Conservation (phyloP, 2,329 filamentous ascomycete species). For the Hymenoscyphus scutula region DNA sequence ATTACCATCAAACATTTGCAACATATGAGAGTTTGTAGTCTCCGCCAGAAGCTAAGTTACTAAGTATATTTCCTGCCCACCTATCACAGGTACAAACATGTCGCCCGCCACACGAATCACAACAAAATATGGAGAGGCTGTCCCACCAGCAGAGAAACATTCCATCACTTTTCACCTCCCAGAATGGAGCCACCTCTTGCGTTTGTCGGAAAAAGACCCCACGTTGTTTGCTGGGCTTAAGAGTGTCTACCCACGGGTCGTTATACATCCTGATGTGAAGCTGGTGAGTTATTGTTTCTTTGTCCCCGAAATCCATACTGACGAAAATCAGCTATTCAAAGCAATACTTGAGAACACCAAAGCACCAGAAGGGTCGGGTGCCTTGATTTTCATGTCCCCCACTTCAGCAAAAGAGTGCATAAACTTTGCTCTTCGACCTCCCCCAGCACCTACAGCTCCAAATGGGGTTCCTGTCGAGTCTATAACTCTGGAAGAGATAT, state of each 20-base stretch:
- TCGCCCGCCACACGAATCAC: conserved; percentile 13
- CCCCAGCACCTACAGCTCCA: background rate
- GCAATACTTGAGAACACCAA: conserved; percentile 15
- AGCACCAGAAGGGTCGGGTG: conserved; percentile 13
- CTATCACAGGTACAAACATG: background rate
- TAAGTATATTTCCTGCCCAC: too few relatives aligned
- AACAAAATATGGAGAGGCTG: conserved; percentile 20
- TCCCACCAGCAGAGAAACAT: conserved; percentile 29
- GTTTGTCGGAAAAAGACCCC: conserved; percentile 21
- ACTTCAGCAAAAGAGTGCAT: conserved; percentile 22
- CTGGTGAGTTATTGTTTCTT: conserved; percentile 13
- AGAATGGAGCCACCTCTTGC: conserved; percentile 21
- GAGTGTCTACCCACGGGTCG: conserved; percentile 29
- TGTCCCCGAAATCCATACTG: too few relatives aligned
- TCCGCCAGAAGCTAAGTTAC: background rate
- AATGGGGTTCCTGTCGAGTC: background rate
- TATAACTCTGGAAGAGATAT: conserved; percentile 16
- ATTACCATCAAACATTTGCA: background rate
- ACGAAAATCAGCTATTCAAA: conserved; percentile 10
- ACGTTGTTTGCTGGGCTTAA: conserved; percentile 20
- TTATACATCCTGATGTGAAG: conserved; percentile 25
- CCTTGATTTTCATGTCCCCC: conserved; percentile 21
- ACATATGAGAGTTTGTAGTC: background rate
- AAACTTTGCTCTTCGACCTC: conserved; percentile 17
- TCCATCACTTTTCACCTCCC: conserved; percentile 30